Evolutionary conservation across 2,329 filamentous ascomycete genomes (phyloP), one percentile per base, ranked within the genome.

Genomic region (Colletotrichum tabaci): DNA sequence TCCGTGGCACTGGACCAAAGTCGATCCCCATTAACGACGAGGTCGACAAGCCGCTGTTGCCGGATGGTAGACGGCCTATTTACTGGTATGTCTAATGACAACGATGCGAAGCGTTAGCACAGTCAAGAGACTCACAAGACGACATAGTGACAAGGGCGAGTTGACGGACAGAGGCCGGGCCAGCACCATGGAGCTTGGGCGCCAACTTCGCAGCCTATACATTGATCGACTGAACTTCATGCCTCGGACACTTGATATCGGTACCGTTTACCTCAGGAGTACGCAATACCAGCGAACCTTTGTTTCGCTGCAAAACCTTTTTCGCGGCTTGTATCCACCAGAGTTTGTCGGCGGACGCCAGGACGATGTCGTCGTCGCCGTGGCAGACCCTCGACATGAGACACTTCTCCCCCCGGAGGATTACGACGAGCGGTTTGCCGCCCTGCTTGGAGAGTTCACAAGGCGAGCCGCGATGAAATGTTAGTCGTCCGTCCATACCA

Each of bases 241-340:
- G 47, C n/a, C 47, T 50, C n/a, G 1, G 7, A 21, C 18, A 5
- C 47, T 50, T 50, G 47, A 23, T 8, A 10, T 8, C n/a, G 4
- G 9, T 8, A 50, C 12, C n/a, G 10, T 50, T 21, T 50, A 18
- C 18, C 23, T 50, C n/a, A n/a, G 47, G 23, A 49, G 47, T 21
- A 49, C 47, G 47, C 47, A 49, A 21, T 49, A 49, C 16, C 47
- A 49, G 18, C 47, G 47, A 49, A 49, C 47, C 47, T 49, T 49
- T 18, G 4, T 18, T 21, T 21, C 47, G 5, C 18, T 49, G 47
- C 47, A 49, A 18, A 3, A 49, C 18, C 18, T 49, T 21, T 49
- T 49, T 21, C 18, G 47, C 18, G 47, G 47, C 13, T 21, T 49
- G n/a, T 49, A 49, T 21, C 47, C 47, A 21, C 16, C 47, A 49